phyloP scores from a whole-genome alignment of 2,329 filamentous ascomycete species.

The Scedosporium aurantiacum region DNA sequence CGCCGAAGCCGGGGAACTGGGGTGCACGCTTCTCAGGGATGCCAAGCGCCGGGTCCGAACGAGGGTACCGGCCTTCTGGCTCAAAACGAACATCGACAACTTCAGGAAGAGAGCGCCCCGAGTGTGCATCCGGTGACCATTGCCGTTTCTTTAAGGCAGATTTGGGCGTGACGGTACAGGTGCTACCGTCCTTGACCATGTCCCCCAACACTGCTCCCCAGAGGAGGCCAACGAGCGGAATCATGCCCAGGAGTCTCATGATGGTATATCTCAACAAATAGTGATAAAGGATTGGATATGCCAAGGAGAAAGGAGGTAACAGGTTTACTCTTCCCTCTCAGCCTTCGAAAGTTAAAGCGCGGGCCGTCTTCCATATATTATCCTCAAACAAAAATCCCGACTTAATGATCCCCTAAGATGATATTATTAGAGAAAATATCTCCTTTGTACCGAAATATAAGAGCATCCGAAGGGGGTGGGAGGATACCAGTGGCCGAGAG shows the following conservation, averaged over 20 bases:
- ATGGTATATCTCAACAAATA: not conserved
- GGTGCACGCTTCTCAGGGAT: not conserved
- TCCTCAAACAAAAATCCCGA: not conserved
- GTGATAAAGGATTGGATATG: not conserved
- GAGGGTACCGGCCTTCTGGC: not conserved
- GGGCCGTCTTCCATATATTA: not conserved
- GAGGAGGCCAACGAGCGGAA: not conserved
- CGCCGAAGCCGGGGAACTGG: not conserved
- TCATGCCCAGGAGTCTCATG: not conserved
- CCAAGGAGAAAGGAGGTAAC: not conserved
- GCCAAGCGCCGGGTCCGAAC: not conserved
- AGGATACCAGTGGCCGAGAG: too few relatives aligned
- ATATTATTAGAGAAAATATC: too few relatives aligned
- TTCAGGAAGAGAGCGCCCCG: not conserved
- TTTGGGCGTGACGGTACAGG: constrained; percentile 4
- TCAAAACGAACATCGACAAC: not conserved
- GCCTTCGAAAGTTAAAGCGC: not conserved
- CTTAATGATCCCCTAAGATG: too few relatives aligned
- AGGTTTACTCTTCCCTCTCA: not conserved
- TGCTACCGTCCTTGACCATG: constrained; percentile 2
- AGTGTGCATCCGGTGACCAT: not conserved
- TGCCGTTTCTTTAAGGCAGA: not conserved
- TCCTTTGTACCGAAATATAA: too few relatives aligned
- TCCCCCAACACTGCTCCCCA: not conserved
- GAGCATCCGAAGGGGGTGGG: too few relatives aligned